Evolutionary conservation across 257 asterid genomes (phyloP).

Genomic region (Scutellaria barbata): DNA sequence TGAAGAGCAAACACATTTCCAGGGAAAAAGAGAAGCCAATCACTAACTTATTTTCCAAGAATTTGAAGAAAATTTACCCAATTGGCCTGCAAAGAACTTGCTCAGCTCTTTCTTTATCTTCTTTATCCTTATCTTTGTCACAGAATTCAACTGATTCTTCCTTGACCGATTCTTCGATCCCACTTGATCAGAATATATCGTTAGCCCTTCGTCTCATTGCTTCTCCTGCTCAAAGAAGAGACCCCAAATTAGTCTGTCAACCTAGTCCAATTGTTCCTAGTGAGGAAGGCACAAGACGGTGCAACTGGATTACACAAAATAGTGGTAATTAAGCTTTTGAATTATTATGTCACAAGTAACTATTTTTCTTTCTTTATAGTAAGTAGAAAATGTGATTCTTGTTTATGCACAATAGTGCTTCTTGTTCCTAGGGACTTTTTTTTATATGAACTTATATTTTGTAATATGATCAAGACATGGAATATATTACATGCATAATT

Average conservation of each 20-base stretch:
- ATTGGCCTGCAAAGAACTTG: constrained; percentile 69
- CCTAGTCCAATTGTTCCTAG: constrained; percentile 33
- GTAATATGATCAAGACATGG: constrained; percentile 1
- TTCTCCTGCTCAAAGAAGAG: constrained; percentile 40
- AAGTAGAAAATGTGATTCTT: background rate
- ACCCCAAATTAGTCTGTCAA: constrained; percentile 42
- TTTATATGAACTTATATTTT: background rate
- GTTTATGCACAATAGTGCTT: too few species aligned
- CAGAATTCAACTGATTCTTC: constrained; percentile 81
- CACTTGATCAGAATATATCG: constrained; percentile 63
- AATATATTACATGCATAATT: constrained; percentile 24
- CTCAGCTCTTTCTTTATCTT: constrained; percentile 80
- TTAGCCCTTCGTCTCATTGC: constrained; percentile 66
- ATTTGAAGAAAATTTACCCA: constrained; percentile 74
- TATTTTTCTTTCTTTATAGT: background rate
- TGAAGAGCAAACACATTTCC: constrained; percentile 41
- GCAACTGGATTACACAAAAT: constrained; percentile 83
- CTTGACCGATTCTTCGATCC: constrained; percentile 58
- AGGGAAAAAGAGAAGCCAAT: constrained; percentile 57
- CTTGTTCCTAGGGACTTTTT: too few species aligned
- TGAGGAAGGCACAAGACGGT: constrained; percentile 63
- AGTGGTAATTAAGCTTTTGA: constrained; percentile 59
- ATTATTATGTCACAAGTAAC: background rate
- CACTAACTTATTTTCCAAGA: constrained; percentile 54
- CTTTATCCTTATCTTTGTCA: constrained; percentile 71